These are phyloP conservation scores for Ceratobasidium papillatum DNA, from an alignment of 1,284 basidiomycete species.

Conservation along the genomic window DNA sequence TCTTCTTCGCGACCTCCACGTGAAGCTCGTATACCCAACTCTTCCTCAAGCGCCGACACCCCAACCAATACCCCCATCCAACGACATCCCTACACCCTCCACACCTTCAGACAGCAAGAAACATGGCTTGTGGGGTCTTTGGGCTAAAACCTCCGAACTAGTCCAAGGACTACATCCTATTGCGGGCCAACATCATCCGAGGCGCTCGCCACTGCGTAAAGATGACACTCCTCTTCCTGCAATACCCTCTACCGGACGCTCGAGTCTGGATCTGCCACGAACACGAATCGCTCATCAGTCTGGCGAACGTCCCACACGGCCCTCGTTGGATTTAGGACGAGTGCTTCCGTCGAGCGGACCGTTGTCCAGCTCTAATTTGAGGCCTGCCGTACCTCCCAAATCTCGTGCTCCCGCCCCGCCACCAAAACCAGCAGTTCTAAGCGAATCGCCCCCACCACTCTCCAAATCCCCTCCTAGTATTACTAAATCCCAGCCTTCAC, in stretches of 20 bases:
- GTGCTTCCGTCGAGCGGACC: conserved; percentile 13
- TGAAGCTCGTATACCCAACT: conserved; percentile 55
- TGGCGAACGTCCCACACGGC: conserved; percentile 9
- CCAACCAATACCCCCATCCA: neutral
- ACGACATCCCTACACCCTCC: neutral
- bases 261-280: conserved; percentile 1
- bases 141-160: conserved; percentile 41
- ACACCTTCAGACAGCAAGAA: conserved; percentile 37
- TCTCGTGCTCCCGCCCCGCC: conserved; percentile 8
- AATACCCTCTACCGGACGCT: neutral
- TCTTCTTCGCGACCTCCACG: conserved; percentile 61
- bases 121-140: conserved; percentile 38
- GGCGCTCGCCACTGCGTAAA: conserved; percentile 19
- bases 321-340: conserved; percentile 4
- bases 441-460: conserved; percentile 5
- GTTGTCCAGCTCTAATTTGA: conserved; percentile 5
- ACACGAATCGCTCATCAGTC: neutral
- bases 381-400: conserved; percentile 8
- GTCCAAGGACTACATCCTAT: conserved; percentile 9
- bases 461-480: neutral
- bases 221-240: conserved; percentile 18
- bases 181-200: conserved; percentile 9
- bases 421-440: neutral
- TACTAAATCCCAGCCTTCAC: neutral
- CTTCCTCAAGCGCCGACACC: neutral